Evolutionary conservation across 2,329 filamentous ascomycete genomes (phyloP), one percentile per base, ranked within the genome.

Genomic region (Cordyceps pruinosa): DNA sequence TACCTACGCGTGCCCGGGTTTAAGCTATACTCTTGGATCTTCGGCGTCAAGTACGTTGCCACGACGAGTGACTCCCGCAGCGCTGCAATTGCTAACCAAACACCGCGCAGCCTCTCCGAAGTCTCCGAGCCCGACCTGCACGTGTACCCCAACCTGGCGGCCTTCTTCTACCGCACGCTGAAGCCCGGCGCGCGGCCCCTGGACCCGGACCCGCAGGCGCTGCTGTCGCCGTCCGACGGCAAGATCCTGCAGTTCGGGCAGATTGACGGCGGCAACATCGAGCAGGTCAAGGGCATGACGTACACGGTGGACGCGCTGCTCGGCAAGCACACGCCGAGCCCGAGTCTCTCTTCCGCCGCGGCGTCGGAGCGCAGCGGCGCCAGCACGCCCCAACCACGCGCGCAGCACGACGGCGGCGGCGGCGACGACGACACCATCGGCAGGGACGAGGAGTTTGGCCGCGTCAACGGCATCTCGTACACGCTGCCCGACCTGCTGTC

Each of bases 281-380:
- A 99, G 71, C 94, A 99, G 74, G 93, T 99, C 62, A 99, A 99
- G 74, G 94, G 94, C 59, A 94, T 99, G 80, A 99, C 94, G 1
- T 99, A 99, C 73, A 96, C 87, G 63, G 82, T 99, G 56, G 94
- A 99, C 69, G 92, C 94, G 8, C 81, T 99, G 2, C 81, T 99
- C 2, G 94, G 94, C 52, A 85, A 82, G 62, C 77, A 78, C 60
- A 82, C 78, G 6, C 81, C 81, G 37, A 69, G 78, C 5, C 72
- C 80, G 19, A 83, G 82, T 72, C 72, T 86, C 65, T 69, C n/a
- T n/a, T n/a, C 80, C 58, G 70, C 72, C 56, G 63, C 62, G 25
- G 66, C 55, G 3, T 45, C 57, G 4, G 25, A 63, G 2, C 65
- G 65, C 2, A 58, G 57, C 23, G 46, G 59, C 19, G 21, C 37